These are phyloP conservation scores for Bauhinia variegata DNA, from an alignment of 306 rosid genomes.

Conservation along the genomic window DNA sequence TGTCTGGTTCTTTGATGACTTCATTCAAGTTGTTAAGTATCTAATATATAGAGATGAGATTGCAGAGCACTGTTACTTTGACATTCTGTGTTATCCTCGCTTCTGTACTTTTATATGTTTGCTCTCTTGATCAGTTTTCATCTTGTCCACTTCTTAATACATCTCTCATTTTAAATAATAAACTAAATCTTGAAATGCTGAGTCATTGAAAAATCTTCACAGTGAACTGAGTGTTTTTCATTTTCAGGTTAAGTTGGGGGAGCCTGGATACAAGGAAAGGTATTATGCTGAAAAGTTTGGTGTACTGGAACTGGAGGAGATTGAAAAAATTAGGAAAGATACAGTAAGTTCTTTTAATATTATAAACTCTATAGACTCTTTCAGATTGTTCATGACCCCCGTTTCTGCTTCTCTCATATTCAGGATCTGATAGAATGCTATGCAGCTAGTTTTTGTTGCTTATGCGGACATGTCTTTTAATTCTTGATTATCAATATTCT, in stretches of 20 bases:
- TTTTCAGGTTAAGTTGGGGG: constrained; percentile 86
- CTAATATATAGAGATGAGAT: too few species aligned
- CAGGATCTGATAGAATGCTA: too few species aligned
- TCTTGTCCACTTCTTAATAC: too few species aligned
- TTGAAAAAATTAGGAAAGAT: constrained; percentile 64
- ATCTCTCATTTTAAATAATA: too few species aligned
- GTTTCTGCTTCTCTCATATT: background rate
- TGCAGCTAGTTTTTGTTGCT: too few species aligned
- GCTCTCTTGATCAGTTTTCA: too few species aligned
- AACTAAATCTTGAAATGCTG: constrained; percentile 12
- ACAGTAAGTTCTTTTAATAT: constrained; percentile 44
- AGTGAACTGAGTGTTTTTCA: constrained; percentile 11
- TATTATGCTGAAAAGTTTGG: constrained; percentile 90
- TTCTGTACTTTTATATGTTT: too few species aligned
- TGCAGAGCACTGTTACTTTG: background rate
- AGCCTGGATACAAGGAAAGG: constrained; percentile 95
- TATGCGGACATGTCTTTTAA: too few species aligned
- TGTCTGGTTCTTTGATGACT: background rate
- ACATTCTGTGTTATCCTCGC: too few species aligned
- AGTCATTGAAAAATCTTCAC: background rate
- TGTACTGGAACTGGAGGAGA: constrained; percentile 58
- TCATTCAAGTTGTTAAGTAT: background rate
- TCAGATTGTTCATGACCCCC: constrained; percentile 21
- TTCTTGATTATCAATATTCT: too few species aligned
- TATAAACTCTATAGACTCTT: constrained; percentile 16